Conservation (phyloP, 139 green algal species). For the Ostreobium quekettii region DNA sequence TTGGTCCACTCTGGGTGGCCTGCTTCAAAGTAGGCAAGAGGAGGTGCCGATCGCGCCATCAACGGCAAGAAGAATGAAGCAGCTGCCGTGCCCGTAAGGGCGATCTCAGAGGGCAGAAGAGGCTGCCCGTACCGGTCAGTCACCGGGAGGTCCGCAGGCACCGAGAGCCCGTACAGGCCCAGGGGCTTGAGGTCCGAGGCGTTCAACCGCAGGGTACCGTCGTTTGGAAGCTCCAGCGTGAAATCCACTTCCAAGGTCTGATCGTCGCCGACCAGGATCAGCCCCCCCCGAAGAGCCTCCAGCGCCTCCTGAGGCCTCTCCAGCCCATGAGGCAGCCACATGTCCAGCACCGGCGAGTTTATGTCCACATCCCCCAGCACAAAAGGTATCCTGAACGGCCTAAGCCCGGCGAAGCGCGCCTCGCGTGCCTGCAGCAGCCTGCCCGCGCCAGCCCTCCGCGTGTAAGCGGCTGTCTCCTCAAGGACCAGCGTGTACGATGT, state of each 20-base stretch:
- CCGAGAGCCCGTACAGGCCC: slow-evolving; percentile 9
- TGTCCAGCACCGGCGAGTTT: background rate
- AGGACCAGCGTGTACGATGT: too few relatives aligned
- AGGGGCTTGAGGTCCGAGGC: slow-evolving; percentile 14
- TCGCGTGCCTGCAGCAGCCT: too few relatives aligned
- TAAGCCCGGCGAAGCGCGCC: slow-evolving; percentile 15
- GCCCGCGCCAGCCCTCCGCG: too few relatives aligned
- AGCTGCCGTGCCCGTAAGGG: background rate
- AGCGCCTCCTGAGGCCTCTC: too few relatives aligned
- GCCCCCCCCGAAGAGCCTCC: too few relatives aligned
- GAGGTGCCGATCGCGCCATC: too few relatives aligned
- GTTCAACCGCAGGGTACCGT: slow-evolving; percentile 8
- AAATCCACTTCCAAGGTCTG: too few relatives aligned
- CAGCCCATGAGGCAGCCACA: slow-evolving; percentile 9
- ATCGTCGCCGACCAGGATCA: too few relatives aligned
- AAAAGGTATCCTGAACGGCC: slow-evolving; percentile 15
- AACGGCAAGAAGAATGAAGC: too few relatives aligned
- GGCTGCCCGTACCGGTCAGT: slow-evolving; percentile 22
- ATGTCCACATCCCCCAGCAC: background rate
- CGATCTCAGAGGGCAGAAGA: slow-evolving; percentile 5
- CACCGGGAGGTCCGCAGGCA: background rate
- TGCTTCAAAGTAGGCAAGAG: too few relatives aligned
- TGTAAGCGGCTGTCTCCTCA: too few relatives aligned
- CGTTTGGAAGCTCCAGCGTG: slow-evolving; percentile 7
- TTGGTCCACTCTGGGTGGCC: slow-evolving; percentile 10